Evolutionary conservation across 768 basidiomycete genomes (phyloP).

Genomic region (Lentinula sp.): DNA sequence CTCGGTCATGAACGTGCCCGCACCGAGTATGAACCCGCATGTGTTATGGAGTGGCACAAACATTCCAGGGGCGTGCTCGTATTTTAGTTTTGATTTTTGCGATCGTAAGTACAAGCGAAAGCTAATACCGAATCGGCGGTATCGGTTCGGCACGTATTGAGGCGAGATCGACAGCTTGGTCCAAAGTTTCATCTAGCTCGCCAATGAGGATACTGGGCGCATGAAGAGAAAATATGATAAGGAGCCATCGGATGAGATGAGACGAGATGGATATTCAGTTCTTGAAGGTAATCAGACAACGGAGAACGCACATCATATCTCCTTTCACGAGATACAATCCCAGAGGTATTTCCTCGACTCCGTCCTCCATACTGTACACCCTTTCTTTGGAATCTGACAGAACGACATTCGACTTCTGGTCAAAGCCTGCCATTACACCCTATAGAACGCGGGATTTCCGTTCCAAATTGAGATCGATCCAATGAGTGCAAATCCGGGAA

Average conservation of each 20-base stretch:
- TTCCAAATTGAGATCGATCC: background rate
- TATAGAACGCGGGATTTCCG: constrained; percentile 20
- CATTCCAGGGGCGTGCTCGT: background rate
- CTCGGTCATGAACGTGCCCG: background rate
- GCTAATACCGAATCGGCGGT: constrained; percentile 69
- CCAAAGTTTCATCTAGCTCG: constrained; percentile 80
- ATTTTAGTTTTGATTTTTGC: background rate
- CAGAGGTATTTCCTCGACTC: constrained; percentile 90
- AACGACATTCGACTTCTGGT: constrained; percentile 95
- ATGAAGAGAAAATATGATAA: background rate
- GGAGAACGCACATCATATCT: constrained; percentile 84
- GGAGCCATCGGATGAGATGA: background rate
- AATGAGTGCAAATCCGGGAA: background rate
- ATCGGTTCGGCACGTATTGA: constrained; percentile 86
- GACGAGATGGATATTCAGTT: background rate
- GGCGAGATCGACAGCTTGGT: constrained; percentile 67
- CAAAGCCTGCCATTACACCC: constrained; percentile 90
- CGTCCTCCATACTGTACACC: constrained; percentile 85
- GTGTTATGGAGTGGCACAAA: background rate
- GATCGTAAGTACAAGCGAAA: background rate
- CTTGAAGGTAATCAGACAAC: background rate
- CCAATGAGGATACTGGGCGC: constrained; percentile 63
- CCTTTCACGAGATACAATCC: constrained; percentile 98
- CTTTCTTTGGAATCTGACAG: constrained; percentile 92
- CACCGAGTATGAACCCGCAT: background rate